Conservation (phyloP, 2,329 filamentous ascomycete species). For the Aspergillus sp. region DNA sequence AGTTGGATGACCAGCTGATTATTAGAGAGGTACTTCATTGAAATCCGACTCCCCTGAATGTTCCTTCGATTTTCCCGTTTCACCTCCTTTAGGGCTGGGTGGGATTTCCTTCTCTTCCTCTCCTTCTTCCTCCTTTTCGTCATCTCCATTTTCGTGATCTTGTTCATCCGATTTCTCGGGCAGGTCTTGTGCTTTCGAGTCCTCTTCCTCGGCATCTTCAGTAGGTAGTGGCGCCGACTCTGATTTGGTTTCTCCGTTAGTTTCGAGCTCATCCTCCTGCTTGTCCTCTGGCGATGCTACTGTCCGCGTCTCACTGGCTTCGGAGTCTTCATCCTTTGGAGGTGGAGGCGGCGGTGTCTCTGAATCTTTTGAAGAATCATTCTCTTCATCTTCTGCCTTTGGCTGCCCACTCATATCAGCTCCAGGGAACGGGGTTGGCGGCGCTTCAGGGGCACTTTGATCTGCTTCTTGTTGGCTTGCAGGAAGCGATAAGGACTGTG, state of each 20-base stretch:
- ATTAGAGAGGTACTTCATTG: conserved; percentile 36
- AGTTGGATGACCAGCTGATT: neutral
- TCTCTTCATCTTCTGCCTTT: conserved; percentile 27
- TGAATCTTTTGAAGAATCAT: conserved; percentile 24
- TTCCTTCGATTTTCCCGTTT: conserved; percentile 32
- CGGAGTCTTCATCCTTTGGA: conserved; percentile 27
- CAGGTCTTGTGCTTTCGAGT: conserved; percentile 12
- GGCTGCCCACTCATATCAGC: conserved; percentile 28
- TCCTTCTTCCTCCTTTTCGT: conserved; percentile 15
- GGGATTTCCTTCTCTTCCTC: conserved; percentile 20
- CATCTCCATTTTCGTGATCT: conserved; percentile 16
- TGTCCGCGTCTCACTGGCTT: conserved; percentile 9
- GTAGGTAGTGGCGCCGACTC: conserved; percentile 12
- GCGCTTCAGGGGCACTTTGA: conserved; percentile 27
- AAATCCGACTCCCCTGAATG: conserved; percentile 31
- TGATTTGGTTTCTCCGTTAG: conserved; percentile 4
- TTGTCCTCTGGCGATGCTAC: neutral
- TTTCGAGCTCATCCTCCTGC: neutral
- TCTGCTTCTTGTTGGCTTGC: conserved; percentile 22
- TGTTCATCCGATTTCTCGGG: conserved; percentile 21
- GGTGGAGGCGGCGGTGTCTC: conserved; percentile 27
- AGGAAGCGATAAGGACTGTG: conserved; percentile 24
- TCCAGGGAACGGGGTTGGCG: conserved; percentile 36
- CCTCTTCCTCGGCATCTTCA: conserved; percentile 9
- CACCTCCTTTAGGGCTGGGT: conserved; percentile 11